Percentiles rank a stretch among this genome's conserved stretches.
Conservation (phyloP, 2,329 filamentous ascomycete genomes). For the Penicillium sp. region DNA sequence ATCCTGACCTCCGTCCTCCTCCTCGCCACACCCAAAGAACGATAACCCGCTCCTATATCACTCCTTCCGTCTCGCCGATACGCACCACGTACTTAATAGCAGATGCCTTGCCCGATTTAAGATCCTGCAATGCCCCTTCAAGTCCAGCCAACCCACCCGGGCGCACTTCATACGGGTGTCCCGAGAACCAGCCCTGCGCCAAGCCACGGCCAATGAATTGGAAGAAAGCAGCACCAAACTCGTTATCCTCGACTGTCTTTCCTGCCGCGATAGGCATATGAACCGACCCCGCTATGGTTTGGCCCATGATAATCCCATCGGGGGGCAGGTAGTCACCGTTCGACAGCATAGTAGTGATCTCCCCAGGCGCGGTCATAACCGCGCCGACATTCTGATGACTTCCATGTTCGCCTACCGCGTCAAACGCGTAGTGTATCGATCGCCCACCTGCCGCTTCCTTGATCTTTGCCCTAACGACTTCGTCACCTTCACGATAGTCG, state of each 20-base stretch:
- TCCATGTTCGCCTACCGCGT: conserved; percentile 57
- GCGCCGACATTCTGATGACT: conserved; percentile 47
- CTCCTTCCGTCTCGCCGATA: conserved; percentile 49
- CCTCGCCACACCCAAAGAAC: no score
- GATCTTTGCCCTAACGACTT: conserved; percentile 50
- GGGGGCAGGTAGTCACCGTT: conserved; percentile 45
- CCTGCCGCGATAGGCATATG: conserved; percentile 23
- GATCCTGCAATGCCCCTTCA: conserved; percentile 52
- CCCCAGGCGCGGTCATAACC: conserved; percentile 42
- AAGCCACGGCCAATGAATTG: conserved; percentile 48
- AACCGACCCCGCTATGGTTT: conserved; percentile 37
- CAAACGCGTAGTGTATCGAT: conserved; percentile 53
- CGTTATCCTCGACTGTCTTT: conserved; percentile 30
- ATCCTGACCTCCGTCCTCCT: no score
- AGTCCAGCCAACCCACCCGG: conserved; percentile 56
- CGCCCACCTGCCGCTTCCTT: conserved; percentile 36
- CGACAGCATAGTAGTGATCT: conserved; percentile 44
- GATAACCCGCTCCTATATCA: no score
- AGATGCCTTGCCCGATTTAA: conserved; percentile 61
- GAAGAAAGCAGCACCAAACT: conserved; percentile 49
- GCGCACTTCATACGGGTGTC: conserved; percentile 53
- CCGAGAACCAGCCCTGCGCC: conserved; percentile 49
- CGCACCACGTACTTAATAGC: conserved; percentile 64
- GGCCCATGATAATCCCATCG: conserved; percentile 34
- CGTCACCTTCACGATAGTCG: conserved; percentile 60